A percentile compares a stretch with the other conserved stretches of the same genome.
Conservation (phyloP, 2,329 filamentous ascomycete species). For the Botrytis aclada region DNA sequence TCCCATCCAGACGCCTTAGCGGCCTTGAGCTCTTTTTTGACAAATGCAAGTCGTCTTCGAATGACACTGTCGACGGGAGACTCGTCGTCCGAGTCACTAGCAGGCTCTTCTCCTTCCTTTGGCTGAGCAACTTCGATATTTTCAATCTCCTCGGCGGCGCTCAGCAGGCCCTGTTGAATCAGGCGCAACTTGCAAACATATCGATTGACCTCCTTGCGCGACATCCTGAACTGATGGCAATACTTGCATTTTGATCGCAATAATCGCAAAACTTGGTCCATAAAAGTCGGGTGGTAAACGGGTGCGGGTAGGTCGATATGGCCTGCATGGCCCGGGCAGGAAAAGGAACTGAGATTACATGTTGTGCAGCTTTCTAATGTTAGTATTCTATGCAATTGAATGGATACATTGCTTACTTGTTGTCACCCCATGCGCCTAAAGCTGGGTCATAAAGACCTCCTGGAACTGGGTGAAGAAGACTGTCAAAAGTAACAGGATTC, state of each 20-base stretch:
- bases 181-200: slow-evolving; percentile 83
- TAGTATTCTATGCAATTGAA: not conserved
- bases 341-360: slow-evolving; percentile 77
- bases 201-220: slow-evolving; percentile 71
- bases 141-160: slow-evolving; percentile 56
- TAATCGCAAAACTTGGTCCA: slow-evolving; percentile 85
- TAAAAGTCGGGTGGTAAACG: slow-evolving; percentile 94
- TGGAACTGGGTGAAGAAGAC: slow-evolving; percentile 80
- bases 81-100: slow-evolving; percentile 36
- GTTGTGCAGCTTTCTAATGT: slow-evolving; percentile 70
- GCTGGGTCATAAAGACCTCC: slow-evolving; percentile 92
- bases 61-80: slow-evolving; percentile 48
- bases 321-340: slow-evolving; percentile 88
- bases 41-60: slow-evolving; percentile 61
- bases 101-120: slow-evolving; percentile 27
- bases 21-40: slow-evolving; percentile 67
- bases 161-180: slow-evolving; percentile 78
- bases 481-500: slow-evolving; percentile 92
- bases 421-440: slow-evolving; percentile 83
- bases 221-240: slow-evolving; percentile 81
- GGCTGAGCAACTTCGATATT: slow-evolving; percentile 35
- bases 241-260: slow-evolving; percentile 86
- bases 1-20: slow-evolving; percentile 44
- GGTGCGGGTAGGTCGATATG: slow-evolving; percentile 93
- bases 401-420: slow-evolving; percentile 57